phyloP scores from a whole-genome alignment of 1,139 yeast genomes.

The Yamadazyma atmosphaerica region DNA sequence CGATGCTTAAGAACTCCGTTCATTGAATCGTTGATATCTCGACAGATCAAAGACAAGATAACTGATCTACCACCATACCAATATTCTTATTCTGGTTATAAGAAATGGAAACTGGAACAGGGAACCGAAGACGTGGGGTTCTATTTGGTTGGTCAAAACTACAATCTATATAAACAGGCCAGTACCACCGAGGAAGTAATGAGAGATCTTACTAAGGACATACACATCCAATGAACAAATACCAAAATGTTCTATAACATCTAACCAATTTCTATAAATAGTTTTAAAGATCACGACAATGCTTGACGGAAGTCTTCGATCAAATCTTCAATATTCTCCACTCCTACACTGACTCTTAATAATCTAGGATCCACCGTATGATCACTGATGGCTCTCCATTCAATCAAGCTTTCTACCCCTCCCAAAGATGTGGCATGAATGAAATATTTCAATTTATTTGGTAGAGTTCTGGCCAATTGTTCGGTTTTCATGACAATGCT shows the following conservation, averaged over 20 bases:
- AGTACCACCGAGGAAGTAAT: slow-evolving; percentile 14
- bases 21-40: slow-evolving; percentile 15
- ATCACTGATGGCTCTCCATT: slow-evolving; percentile 86
- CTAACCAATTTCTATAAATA: too few species aligned
- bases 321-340: slow-evolving; percentile 72
- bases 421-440: slow-evolving; percentile 93
- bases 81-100: slow-evolving; percentile 34
- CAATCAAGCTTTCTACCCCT: slow-evolving; percentile 89
- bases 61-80: slow-evolving; percentile 36
- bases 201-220: slow-evolving; percentile 12
- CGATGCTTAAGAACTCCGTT: slow-evolving; percentile 37
- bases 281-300: slow-evolving; percentile 11
- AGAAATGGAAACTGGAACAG: slow-evolving; percentile 18
- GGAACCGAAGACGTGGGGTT: slow-evolving; percentile 26
- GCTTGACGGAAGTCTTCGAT: slow-evolving; percentile 56
- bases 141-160: slow-evolving; percentile 36
- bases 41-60: slow-evolving; percentile 4
- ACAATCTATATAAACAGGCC: slow-evolving; percentile 17
- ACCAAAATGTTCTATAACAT: neutral
- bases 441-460: slow-evolving; percentile 67
- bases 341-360: slow-evolving; percentile 76
- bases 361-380: slow-evolving; percentile 57
- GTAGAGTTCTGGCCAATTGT: slow-evolving; percentile 62
- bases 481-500: slow-evolving; percentile 54
- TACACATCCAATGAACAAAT: neutral